A percentile compares a stretch with the other conserved stretches of the same genome.
phyloP scores from a whole-genome alignment of 1,284 basidiomycete genomes.

The Trametes versicolor region DNA sequence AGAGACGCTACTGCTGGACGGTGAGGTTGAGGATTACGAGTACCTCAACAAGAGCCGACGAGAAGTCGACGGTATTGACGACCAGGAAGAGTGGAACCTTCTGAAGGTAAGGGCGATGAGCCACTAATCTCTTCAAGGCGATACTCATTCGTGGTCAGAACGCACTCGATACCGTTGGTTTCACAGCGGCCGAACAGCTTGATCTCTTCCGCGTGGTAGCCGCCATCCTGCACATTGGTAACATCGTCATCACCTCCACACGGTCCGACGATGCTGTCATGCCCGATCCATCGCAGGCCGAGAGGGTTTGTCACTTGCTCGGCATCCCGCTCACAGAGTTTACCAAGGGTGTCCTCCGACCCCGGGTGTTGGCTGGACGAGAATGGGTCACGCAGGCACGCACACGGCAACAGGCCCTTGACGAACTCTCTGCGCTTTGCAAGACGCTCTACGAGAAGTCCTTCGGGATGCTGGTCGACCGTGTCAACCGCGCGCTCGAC shows the following conservation, averaged over 20 bases:
- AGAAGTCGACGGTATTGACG: constrained; percentile 96
- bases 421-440: constrained; percentile 92
- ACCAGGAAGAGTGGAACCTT: constrained; percentile 87
- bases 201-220: constrained; percentile 96
- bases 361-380: constrained; percentile 92
- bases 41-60: constrained; percentile 92
- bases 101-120: constrained; percentile 64
- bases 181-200: constrained; percentile 85
- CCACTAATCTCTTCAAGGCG: constrained; percentile 21
- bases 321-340: constrained; percentile 94
- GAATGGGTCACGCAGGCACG: constrained; percentile 98
- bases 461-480: constrained; percentile 93
- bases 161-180: constrained; percentile 90
- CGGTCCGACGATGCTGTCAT: constrained; percentile 91
- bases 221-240: constrained; percentile 95
- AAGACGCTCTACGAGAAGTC: constrained; percentile 99
- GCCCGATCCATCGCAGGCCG: constrained; percentile 83
- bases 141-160: constrained; percentile 51
- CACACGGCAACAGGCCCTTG: constrained; percentile 91
- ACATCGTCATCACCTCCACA: constrained; percentile 86
- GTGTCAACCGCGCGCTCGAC: constrained; percentile 95
- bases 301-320: constrained; percentile 93
- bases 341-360: constrained; percentile 86
- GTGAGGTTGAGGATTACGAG: constrained; percentile 85
- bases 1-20: constrained; percentile 84